phyloP scores from a whole-genome alignment of 805 yeast genomes.

The Phaffomyces antillensis region DNA sequence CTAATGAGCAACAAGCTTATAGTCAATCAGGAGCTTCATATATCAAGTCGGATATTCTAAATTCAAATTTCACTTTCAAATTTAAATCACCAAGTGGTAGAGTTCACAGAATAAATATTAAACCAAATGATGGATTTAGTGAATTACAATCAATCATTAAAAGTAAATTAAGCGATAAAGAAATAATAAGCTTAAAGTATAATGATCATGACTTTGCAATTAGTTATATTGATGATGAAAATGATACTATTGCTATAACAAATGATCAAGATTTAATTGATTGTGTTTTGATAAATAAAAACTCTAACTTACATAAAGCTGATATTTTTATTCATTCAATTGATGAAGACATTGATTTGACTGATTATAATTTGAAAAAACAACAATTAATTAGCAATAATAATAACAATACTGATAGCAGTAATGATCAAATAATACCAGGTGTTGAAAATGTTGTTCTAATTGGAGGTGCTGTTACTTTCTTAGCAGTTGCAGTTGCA shows the following conservation, averaged over 20 bases:
- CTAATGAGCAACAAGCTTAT: slow-evolving; percentile 20
- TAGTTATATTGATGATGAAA: slow-evolving; percentile 78
- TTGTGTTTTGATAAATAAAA: slow-evolving; percentile 53
- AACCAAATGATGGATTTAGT: slow-evolving; percentile 47
- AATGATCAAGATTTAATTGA: slow-evolving; percentile 67
- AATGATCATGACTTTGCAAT: slow-evolving; percentile 44
- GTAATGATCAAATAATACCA: slow-evolving; percentile 27
- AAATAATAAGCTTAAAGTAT: slow-evolving; percentile 28
- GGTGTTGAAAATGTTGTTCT: slow-evolving; percentile 57
- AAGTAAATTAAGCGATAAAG: slow-evolving; percentile 31
- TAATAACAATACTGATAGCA: background rate
- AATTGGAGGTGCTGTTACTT: slow-evolving; percentile 56
- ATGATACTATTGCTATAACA: slow-evolving; percentile 72
- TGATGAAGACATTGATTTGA: slow-evolving; percentile 34
- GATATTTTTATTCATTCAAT: slow-evolving; percentile 69
- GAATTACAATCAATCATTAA: slow-evolving; percentile 36
- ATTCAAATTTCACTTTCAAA: slow-evolving; percentile 50
- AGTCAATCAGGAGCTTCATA: slow-evolving; percentile 1
- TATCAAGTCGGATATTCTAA: slow-evolving; percentile 14
- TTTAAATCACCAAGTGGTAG: slow-evolving; percentile 66
- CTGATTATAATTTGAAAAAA: slow-evolving; percentile 16
- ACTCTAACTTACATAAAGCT: slow-evolving; percentile 48
- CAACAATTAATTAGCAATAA: slow-evolving; percentile 4
- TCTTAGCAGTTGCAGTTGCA: slow-evolving; percentile 51
- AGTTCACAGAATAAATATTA: slow-evolving; percentile 62